Base-by-base conservation (phyloP, 768 basidiomycete species). In the Hygrocybe punicea region DNA sequence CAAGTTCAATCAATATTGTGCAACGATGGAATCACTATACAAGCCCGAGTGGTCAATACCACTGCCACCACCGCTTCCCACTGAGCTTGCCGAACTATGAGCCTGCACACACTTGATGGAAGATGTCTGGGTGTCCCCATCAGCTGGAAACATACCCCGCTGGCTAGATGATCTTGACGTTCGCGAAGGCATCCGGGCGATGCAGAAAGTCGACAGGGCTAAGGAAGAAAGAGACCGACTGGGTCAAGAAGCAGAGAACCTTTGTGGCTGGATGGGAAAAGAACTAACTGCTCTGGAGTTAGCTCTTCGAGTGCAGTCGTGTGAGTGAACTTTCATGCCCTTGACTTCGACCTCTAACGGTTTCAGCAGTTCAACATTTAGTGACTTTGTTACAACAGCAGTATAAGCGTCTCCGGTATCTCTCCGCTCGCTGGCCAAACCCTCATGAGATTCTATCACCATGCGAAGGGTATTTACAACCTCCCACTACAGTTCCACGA, bases 111-210 rank as follows among this genome's bases (percentile, higher is more conserved):
- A 3, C 60, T 67, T 6, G 33, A 33, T 76, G 67, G 67, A 76
- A 37, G 75, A 76, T 51, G 65, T 76, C 0, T 76, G 73, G 73
- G 70, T 74, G 4, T 59, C 56, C 0, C 65, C 63, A 0, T 49
- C 62, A 2, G 29, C 29, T 0, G 56, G 29, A 2, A 40, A 59
- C 5, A 47, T 62, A 0, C 72, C 67, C 0, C 57, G 55, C 10
- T 66, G 66, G 0, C 53, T 71, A 0, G 21, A 46, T 6, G 55
- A 13, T 0, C 0, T 39, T 19, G 2, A 50, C 51, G 10, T 68
- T 67, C 10, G 14, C 33, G 50, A 53, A 4, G 59, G 59, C 9
- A 53, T 60, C 23, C 51, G 51, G 3, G 59, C 59, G 13, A 48
- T 74, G 61, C 64, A 71, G 2, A 66, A 63, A 46, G 8, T 47